These are phyloP conservation scores for Trichoderma lentiforme DNA, from an alignment of 2,329 filamentous ascomycete genomes.

Conservation along the genomic window DNA sequence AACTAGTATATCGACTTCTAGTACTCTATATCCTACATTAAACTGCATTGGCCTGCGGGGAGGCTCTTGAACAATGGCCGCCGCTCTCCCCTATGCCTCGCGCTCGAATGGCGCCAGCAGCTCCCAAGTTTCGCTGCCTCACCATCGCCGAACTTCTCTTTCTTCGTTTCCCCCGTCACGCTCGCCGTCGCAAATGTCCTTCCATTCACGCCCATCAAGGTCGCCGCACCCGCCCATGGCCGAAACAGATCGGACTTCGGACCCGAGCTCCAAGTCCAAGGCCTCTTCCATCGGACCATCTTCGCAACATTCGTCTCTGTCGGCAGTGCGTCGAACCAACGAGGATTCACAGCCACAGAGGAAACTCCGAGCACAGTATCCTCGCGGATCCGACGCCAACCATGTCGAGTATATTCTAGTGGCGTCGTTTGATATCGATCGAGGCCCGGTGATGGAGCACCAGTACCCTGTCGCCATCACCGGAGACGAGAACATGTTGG, in stretches of 20 bases:
- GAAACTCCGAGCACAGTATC: slow-evolving; percentile 71
- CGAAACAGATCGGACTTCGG: slow-evolving; percentile 54
- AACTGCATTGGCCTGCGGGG: background rate
- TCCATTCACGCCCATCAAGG: slow-evolving; percentile 49
- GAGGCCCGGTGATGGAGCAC: slow-evolving; percentile 96
- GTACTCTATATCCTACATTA: background rate
- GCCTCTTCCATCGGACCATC: slow-evolving; percentile 58
- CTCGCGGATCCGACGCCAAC: slow-evolving; percentile 70
- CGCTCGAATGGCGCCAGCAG: slow-evolving; percentile 38
- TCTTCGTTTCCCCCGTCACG: slow-evolving; percentile 62
- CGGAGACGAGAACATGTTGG: slow-evolving; percentile 95
- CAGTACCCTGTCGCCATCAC: slow-evolving; percentile 94
- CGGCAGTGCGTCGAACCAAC: slow-evolving; percentile 49
- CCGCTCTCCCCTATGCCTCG: slow-evolving; percentile 42
- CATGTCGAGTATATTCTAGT: slow-evolving; percentile 99
- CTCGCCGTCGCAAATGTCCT: slow-evolving; percentile 57
- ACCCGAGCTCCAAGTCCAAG: slow-evolving; percentile 59
- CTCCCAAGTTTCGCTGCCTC: slow-evolving; percentile 32
- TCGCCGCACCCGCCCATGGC: slow-evolving; percentile 52
- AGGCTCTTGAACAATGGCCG: slow-evolving; percentile 34
- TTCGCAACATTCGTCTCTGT: slow-evolving; percentile 60
- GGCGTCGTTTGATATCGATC: slow-evolving; percentile 94
- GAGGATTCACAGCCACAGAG: slow-evolving; percentile 49
- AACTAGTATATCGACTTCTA: background rate
- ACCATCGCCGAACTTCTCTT: slow-evolving; percentile 52